Percentiles rank a stretch among this genome's conserved stretches.
These are phyloP conservation scores for Triangularia verruculosa DNA, from an alignment of 2,329 filamentous ascomycete genomes.

Conservation along the genomic window DNA sequence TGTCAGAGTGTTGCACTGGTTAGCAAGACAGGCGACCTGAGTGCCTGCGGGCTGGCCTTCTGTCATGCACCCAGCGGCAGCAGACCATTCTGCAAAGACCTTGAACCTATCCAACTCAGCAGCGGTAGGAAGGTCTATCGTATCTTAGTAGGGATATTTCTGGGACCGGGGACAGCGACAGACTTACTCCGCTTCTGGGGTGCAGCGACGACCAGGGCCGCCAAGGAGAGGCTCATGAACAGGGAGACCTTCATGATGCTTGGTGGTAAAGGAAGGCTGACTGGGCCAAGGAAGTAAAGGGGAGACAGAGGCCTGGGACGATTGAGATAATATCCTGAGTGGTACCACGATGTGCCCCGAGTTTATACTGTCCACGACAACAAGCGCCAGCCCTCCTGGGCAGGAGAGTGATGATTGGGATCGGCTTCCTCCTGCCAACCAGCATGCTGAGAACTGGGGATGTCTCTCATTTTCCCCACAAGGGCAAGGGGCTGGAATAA, in stretches of 20 bases:
- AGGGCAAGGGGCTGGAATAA: neutral
- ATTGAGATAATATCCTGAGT: neutral
- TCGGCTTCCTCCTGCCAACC: neutral
- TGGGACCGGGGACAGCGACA: neutral
- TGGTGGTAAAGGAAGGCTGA: neutral
- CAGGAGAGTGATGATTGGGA: neutral
- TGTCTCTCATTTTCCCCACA: constrained; percentile 5
- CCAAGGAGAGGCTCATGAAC: constrained; percentile 18
- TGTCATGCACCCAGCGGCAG: constrained; percentile 54
- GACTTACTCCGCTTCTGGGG: constrained; percentile 19
- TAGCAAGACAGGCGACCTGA: constrained; percentile 41
- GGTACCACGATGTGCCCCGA: neutral
- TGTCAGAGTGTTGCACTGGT: constrained; percentile 44
- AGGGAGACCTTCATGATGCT: constrained; percentile 21
- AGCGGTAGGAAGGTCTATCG: constrained; percentile 15
- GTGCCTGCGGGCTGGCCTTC: constrained; percentile 36
- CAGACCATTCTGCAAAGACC: constrained; percentile 51
- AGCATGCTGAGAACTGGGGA: neutral
- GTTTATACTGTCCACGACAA: neutral
- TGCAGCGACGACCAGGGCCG: constrained; percentile 18
- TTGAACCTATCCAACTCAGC: constrained; percentile 40
- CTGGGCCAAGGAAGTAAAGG: neutral
- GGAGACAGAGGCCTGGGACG: neutral
- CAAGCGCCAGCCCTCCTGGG: neutral
- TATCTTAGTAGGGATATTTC: neutral